These are phyloP conservation scores for Alternaria dauci DNA, from an alignment of 2,329 filamentous ascomycete species.

Conservation along the genomic window DNA sequence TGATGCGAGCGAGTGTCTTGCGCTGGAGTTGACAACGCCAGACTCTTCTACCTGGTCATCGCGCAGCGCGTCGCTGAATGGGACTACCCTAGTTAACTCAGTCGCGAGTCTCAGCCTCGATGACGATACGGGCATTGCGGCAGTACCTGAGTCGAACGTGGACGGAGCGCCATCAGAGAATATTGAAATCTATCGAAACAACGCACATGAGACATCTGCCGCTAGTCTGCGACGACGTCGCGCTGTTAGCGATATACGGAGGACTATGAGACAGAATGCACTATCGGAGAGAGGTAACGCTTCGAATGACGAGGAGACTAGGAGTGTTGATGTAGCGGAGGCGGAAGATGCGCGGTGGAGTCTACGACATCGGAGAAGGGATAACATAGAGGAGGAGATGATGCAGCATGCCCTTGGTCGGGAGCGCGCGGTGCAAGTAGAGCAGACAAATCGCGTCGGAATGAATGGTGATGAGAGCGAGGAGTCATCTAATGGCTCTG, in stretches of 20 bases:
- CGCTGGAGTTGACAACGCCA: not conserved
- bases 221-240: not conserved
- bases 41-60: not conserved
- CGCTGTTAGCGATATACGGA: not conserved
- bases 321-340: not conserved
- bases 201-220: not conserved
- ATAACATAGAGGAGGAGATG: conserved; percentile 1
- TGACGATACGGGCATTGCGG: not conserved
- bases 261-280: too few relatives aligned
- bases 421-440: not conserved
- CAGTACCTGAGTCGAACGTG: too few relatives aligned
- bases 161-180: too few relatives aligned
- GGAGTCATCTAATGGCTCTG: not conserved
- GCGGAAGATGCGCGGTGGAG: not conserved
- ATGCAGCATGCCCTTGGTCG: not conserved
- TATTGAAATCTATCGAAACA: not conserved
- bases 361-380: not conserved
- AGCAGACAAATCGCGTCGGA: not conserved
- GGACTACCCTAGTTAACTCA: not conserved
- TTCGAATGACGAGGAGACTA: too few relatives aligned
- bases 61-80: not conserved
- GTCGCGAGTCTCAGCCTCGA: not conserved
- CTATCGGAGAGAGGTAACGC: not conserved
- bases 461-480: not conserved
- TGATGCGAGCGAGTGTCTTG: not conserved